Conservation (phyloP, 78 protist genomes). For the Protostelium mycophagum region DNA sequence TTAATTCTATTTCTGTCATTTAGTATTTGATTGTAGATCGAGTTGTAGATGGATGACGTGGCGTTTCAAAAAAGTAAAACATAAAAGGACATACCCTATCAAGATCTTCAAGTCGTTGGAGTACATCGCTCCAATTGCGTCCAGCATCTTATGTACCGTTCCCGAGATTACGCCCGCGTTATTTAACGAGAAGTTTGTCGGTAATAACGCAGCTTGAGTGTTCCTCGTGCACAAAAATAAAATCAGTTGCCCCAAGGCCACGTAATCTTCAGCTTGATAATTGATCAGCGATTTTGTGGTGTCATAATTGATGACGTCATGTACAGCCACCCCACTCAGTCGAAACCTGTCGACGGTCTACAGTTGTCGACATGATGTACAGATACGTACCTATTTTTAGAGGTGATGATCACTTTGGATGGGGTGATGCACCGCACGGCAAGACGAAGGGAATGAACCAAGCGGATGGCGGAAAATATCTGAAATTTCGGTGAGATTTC, state of each 20-base stretch:
- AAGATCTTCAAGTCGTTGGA: neutral
- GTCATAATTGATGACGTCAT: slow-evolving; percentile 58
- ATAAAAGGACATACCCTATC: neutral
- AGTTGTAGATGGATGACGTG: too few species aligned
- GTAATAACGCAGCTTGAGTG: neutral
- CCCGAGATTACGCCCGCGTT: neutral
- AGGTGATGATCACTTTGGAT: slow-evolving; percentile 44
- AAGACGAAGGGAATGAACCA: slow-evolving; percentile 25
- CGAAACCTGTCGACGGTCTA: slow-evolving; percentile 14
- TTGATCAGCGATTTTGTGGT: slow-evolving; percentile 27
- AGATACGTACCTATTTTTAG: slow-evolving; percentile 14
- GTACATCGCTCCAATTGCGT: neutral
- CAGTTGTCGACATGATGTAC: neutral
- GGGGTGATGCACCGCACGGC: slow-evolving; percentile 54
- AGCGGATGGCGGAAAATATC: slow-evolving; percentile 41
- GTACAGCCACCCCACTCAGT: slow-evolving; percentile 48
- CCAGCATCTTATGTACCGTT: neutral
- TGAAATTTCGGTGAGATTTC: too few species aligned
- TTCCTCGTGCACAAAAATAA: slow-evolving; percentile 36
- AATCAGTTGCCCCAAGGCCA: slow-evolving; percentile 41
- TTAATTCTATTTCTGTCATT: too few species aligned
- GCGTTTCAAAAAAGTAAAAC: too few species aligned
- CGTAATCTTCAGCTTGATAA: slow-evolving; percentile 51
- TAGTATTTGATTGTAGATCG: too few species aligned
- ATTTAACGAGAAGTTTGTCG: neutral